Base-by-base conservation (phyloP, 768 basidiomycete species). In the Nevesoporus exiguus region DNA sequence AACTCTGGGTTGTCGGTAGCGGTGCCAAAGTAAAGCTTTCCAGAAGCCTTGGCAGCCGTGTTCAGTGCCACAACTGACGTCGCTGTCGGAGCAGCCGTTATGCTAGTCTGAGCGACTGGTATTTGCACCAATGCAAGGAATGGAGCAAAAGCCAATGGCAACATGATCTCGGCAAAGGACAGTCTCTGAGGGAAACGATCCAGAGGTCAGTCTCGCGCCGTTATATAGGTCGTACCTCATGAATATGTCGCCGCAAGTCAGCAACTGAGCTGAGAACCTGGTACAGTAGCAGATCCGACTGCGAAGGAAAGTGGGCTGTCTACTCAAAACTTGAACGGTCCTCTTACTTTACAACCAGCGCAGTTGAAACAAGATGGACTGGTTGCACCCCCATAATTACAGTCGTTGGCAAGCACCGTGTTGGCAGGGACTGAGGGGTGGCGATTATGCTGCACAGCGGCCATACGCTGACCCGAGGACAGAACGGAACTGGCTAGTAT, bases 1-100 rank as follows among this genome's bases (percentile, higher is more conserved):
- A 80, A 63, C 64, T 80, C 77, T 2, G 69, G 66, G 63, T 77
- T 78, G 62, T 77, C 77, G 3, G 78, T 78, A 27, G 78, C 78
- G 44, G 74, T 66, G 27, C 79, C 77, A 47, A 79, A 79, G 68
- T 80, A 80, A 9, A 71, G 55, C 63, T 77, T 78, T 2, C 74
- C 73, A 5, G 73, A 68, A 6, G 70, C 64, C 59, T 65, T 71
- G 3, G 78, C 76, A 5, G 71, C 67, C 8, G 58, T 61, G 63
- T 78, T 69, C 9, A 78, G 58, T 29, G 53, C 21, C 24, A 56
- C 34, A 7, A 25, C 36, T n/a, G 48, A 43, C 7, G 52, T 59
- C 13, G 49, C 30, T 0, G 33, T 54, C 15, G 46, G 36, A 43
- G 49, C 30, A 33, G 33, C 21, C 10, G 49, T 46, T n/a, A 24